A percentile compares a stretch with the other conserved stretches of the same genome.
These are phyloP conservation scores for Globisporangium paddicum DNA, from an alignment of 352 stramenopile genomes.

Conservation along the genomic window DNA sequence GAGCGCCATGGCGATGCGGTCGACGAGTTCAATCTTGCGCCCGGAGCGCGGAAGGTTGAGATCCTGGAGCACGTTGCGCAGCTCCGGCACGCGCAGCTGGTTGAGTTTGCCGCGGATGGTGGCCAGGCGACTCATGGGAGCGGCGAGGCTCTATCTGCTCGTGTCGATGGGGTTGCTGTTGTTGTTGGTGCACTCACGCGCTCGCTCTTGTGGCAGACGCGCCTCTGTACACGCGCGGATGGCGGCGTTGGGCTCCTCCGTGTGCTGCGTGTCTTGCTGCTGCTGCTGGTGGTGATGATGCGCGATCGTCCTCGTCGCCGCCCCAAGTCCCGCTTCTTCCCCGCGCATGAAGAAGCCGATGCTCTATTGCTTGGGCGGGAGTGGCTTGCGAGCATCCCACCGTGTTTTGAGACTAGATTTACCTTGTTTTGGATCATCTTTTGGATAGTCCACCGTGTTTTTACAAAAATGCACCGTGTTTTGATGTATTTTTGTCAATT, in stretches of 20 bases:
- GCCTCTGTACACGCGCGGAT: not conserved
- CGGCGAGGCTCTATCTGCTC: not conserved
- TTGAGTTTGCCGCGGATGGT: constrained; percentile 47
- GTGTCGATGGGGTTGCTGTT: constrained; percentile 14
- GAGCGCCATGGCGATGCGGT: constrained; percentile 58
- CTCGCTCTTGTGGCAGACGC: not conserved
- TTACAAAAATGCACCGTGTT: not conserved
- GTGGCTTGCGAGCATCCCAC: not conserved
- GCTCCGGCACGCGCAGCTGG: constrained; percentile 63
- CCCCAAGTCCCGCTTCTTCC: constrained; percentile 13
- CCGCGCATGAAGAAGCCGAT: constrained; percentile 13
- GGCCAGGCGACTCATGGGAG: constrained; percentile 24
- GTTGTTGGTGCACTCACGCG: not conserved
- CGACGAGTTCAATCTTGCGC: constrained; percentile 75
- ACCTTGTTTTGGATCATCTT: not conserved
- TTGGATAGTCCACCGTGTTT: not conserved
- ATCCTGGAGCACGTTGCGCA: constrained; percentile 64
- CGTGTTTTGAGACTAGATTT: not conserved
- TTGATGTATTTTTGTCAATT: not conserved
- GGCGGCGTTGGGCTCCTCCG: not conserved
- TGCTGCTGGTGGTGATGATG: not conserved
- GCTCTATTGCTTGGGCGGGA: constrained; percentile 3
- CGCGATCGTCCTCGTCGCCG: constrained; percentile 2
- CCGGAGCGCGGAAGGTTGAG: constrained; percentile 67
- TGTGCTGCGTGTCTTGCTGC: not conserved